These are phyloP conservation scores for Diaporthe ampelina DNA, from an alignment of 2,329 filamentous ascomycete genomes.

Conservation along the genomic window DNA sequence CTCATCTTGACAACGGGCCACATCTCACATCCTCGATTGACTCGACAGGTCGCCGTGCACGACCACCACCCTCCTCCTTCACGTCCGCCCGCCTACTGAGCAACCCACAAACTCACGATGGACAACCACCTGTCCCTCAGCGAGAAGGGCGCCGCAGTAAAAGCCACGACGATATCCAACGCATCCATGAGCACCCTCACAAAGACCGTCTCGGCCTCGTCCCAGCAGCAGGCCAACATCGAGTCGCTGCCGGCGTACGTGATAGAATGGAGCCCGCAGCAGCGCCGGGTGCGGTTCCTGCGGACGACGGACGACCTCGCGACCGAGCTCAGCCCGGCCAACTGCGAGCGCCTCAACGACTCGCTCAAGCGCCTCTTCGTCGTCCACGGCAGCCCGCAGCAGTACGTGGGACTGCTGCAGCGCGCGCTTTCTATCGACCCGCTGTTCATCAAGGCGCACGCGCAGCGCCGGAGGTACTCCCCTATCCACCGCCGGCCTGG, in stretches of 20 bases:
- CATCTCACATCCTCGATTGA: not conserved
- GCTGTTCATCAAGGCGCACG: conserved; percentile 51
- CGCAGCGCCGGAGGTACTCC: conserved; percentile 46
- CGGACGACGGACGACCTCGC: conserved; percentile 42
- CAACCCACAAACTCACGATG: not conserved
- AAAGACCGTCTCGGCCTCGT: not conserved
- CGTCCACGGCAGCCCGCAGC: conserved; percentile 46
- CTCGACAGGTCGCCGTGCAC: too few species aligned
- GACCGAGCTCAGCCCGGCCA: conserved; percentile 38
- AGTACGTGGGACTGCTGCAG: conserved; percentile 44
- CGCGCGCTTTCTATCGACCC: conserved; percentile 46
- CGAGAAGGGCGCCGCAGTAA: conserved; percentile 1
- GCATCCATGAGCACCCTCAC: conserved; percentile 16
- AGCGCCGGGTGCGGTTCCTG: conserved; percentile 40
- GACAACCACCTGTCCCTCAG: not conserved
- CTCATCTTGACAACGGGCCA: not conserved
- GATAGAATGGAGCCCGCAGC: conserved; percentile 37
- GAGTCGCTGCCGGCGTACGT: conserved; percentile 42
- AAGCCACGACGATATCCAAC: not conserved
- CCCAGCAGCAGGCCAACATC: conserved; percentile 25
- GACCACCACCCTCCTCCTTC: not conserved
- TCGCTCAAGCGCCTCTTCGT: conserved; percentile 45
- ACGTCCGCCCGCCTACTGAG: not conserved
- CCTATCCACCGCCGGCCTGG: conserved; percentile 40
- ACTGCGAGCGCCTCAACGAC: conserved; percentile 22